These are phyloP conservation scores for Aurifilum marmelostoma DNA, from an alignment of 2,329 filamentous ascomycete genomes.

Conservation along the genomic window DNA sequence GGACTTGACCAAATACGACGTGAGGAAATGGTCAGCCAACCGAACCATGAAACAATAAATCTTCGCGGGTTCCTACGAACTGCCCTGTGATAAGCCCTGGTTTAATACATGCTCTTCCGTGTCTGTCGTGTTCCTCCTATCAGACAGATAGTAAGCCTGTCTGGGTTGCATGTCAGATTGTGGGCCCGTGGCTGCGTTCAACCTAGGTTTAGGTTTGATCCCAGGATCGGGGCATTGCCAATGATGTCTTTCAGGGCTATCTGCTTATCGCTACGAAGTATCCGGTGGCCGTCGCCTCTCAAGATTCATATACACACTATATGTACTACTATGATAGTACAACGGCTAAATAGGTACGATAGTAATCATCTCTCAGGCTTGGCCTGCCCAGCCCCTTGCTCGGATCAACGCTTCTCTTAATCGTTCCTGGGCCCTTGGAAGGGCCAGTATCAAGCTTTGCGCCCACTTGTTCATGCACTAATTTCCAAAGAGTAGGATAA, in stretches of 20 bases:
- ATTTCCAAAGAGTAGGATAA: neutral
- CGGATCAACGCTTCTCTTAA: neutral
- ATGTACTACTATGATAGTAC: neutral
- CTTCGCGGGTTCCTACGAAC: neutral
- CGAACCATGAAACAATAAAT: neutral
- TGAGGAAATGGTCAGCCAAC: neutral
- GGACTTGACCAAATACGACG: neutral
- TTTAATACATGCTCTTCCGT: too few relatives aligned
- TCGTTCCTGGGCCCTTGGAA: neutral
- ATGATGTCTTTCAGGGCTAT: constrained; percentile 11
- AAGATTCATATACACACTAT: neutral
- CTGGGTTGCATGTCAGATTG: neutral
- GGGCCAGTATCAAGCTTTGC: neutral
- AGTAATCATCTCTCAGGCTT: neutral
- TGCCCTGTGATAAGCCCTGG: neutral
- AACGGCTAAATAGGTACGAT: too few relatives aligned
- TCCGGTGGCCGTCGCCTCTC: neutral
- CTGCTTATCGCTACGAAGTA: constrained; percentile 9
- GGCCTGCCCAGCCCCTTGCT: neutral
- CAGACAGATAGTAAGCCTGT: constrained; percentile 2
- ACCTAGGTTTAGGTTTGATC: neutral
- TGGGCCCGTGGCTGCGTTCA: constrained; percentile 8
- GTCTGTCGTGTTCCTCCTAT: too few relatives aligned
- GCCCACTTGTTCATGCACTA: neutral
- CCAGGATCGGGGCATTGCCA: neutral